These are phyloP conservation scores for Geranium brycei DNA, from an alignment of 345 rosid species.

Conservation along the genomic window DNA sequence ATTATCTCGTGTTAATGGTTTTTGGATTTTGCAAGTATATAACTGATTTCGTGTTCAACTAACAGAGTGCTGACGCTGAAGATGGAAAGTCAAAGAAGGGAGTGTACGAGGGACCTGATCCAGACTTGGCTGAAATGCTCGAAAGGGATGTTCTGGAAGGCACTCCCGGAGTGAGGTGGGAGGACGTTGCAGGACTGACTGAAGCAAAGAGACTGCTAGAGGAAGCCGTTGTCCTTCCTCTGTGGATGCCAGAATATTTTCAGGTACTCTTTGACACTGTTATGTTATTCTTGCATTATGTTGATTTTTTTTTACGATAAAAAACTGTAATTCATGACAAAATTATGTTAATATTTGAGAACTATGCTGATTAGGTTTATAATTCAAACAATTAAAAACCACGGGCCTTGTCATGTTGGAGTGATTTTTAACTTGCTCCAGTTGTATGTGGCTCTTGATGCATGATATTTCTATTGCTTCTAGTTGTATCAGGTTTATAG, in stretches of 20 bases:
- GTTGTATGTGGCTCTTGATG: neutral
- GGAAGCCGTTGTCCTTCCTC: slow-evolving; percentile 99
- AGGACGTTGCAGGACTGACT: slow-evolving; percentile 95
- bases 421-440: too few species aligned
- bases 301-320: slow-evolving; percentile 2
- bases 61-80: slow-evolving; percentile 81
- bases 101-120: slow-evolving; percentile 96
- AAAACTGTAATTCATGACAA: too few species aligned
- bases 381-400: too few species aligned
- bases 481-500: neutral
- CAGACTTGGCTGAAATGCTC: slow-evolving; percentile 93
- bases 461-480: neutral
- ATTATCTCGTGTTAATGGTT: neutral
- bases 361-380: too few species aligned
- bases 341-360: too few species aligned
- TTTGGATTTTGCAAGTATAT: slow-evolving; percentile 2
- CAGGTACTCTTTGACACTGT: slow-evolving; percentile 38
- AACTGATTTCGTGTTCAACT: slow-evolving; percentile 11
- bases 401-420: too few species aligned
- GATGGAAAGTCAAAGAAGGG: slow-evolving; percentile 77
- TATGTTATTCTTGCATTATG: slow-evolving; percentile 1
- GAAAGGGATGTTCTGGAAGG: slow-evolving; percentile 99
- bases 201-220: slow-evolving; percentile 98
- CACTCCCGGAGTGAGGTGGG: slow-evolving; percentile 96
- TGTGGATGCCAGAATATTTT: slow-evolving; percentile 99